Evolutionary conservation across 345 rosid genomes (phyloP).

Genomic region (Hibiscus tridactylites): DNA sequence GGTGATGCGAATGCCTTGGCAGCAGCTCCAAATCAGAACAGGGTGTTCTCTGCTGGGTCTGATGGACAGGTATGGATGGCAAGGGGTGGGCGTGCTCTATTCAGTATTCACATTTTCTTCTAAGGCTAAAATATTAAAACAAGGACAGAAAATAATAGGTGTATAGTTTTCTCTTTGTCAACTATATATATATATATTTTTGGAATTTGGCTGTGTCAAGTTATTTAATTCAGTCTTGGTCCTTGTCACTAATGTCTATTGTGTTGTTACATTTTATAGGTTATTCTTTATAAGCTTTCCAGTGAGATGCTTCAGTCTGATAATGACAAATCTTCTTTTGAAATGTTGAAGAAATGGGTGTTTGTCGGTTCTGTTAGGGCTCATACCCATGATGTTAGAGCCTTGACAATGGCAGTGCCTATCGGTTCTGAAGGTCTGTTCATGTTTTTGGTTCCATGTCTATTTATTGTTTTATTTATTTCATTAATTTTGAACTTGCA

Average conservation of each 20-base stretch:
- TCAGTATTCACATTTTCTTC: neutral
- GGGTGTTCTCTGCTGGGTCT: slow-evolving; percentile 89
- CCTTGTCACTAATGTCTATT: neutral
- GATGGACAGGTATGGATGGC: slow-evolving; percentile 72
- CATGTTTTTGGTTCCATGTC: slow-evolving; percentile 12
- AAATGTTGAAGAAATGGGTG: slow-evolving; percentile 64
- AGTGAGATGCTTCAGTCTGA: slow-evolving; percentile 25
- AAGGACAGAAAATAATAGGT: neutral
- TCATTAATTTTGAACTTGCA: neutral
- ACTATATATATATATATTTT: neutral
- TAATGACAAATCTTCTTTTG: slow-evolving; percentile 31
- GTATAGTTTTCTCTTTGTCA: neutral
- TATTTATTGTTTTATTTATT: neutral
- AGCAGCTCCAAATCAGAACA: slow-evolving; percentile 72
- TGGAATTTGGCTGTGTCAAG: neutral
- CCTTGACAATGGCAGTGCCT: slow-evolving; percentile 83
- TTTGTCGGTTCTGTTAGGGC: slow-evolving; percentile 73
- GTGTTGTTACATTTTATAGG: slow-evolving; percentile 32
- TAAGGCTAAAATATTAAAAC: neutral
- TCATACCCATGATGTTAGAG: slow-evolving; percentile 91
- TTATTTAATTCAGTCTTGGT: neutral
- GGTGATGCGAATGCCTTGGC: slow-evolving; percentile 85
- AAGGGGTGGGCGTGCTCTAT: neutral
- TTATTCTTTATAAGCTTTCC: slow-evolving; percentile 71
- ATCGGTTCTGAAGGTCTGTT: slow-evolving; percentile 69